Percentiles rank a stretch among this genome's conserved stretches.
Evolutionary conservation across 169 alveolate species (phyloP).

Genomic region (Sarcocystis neurona): DNA sequence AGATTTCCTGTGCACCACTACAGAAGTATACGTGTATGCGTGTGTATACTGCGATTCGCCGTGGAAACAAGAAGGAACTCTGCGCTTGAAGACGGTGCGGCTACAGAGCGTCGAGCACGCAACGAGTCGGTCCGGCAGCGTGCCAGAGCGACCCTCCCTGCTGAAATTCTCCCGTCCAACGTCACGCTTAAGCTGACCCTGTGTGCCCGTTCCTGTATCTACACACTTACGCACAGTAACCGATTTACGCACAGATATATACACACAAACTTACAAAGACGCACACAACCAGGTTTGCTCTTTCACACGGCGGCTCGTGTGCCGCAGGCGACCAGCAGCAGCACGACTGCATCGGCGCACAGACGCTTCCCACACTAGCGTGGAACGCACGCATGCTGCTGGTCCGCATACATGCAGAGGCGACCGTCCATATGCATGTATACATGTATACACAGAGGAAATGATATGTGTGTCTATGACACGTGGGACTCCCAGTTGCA

Average conservation of each 20-base stretch:
- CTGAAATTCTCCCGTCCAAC: too few species aligned
- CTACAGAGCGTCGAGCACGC: too few species aligned
- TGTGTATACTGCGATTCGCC: too few species aligned
- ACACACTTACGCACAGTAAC: not conserved
- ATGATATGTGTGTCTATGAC: not conserved
- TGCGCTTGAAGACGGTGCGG: too few species aligned
- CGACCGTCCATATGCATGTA: not conserved
- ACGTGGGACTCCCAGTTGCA: too few species aligned
- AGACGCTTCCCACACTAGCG: not conserved
- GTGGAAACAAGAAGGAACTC: too few species aligned
- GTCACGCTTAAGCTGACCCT: not conserved
- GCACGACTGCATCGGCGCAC: not conserved
- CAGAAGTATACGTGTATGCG: too few species aligned
- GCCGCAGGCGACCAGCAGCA: too few species aligned
- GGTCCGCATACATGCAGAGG: not conserved
- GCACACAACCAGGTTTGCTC: not conserved
- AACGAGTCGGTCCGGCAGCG: too few species aligned
- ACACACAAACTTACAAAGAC: not conserved
- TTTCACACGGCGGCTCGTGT: not conserved
- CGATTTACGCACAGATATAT: not conserved
- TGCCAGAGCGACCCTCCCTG: too few species aligned
- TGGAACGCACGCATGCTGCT: not conserved
- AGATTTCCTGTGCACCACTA: too few species aligned
- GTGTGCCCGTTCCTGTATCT: not conserved
- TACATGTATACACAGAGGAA: not conserved